Base-by-base conservation (phyloP, 208 protist species). In the Leishmania arabica region DNA sequence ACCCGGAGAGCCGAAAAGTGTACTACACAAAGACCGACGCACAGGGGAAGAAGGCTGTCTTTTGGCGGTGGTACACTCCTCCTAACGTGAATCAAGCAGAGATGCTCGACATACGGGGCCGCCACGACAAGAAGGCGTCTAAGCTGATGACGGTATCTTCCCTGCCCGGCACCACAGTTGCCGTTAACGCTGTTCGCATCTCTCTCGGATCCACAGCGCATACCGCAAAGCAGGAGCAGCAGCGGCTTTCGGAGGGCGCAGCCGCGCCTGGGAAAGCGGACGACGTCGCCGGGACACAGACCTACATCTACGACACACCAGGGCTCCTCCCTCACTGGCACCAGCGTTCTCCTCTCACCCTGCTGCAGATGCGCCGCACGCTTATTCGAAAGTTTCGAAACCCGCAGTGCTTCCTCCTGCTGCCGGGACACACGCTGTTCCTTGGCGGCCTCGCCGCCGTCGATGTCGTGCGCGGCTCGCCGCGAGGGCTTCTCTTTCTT, bases 91-190 rank as follows among this genome's bases (percentile, higher is more conserved):
- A 97, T 69, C 93, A 91, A 68, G 93, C 95, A 27, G 93, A 98
- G 80, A 97, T 97, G 93, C 76, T 95, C 49, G 93, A 98, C 83
- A 94, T 97, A 56, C 93, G 88, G 19, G 90, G 94, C 27, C 93
- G 92, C 21, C 94, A 95, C 78, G 92, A 96, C 84, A 97, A 96
- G 89, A 91, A 91, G 69, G 90, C 92, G 27, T 96, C 93, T 2
- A 97, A 97, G 88, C 83, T 98, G 31, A 81, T 98, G 74, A 98
- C 95, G n/a, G 91, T 95, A 4, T 97, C 94, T 13, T 95, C 94
- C 0, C 84, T 98, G 62, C 95, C 95, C 1, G 95, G 95, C 74
- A 98, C 95, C 17, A 98, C 95, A 5, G 93, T 98, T 40, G 88
- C 90, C 17, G 90, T 93, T 3, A 96, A 93, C 73, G 94, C 91